A percentile compares a stretch with the other conserved stretches of the same genome.
phyloP scores from a whole-genome alignment of 2,329 filamentous ascomycete species.

The Epichloe bromicola region DNA sequence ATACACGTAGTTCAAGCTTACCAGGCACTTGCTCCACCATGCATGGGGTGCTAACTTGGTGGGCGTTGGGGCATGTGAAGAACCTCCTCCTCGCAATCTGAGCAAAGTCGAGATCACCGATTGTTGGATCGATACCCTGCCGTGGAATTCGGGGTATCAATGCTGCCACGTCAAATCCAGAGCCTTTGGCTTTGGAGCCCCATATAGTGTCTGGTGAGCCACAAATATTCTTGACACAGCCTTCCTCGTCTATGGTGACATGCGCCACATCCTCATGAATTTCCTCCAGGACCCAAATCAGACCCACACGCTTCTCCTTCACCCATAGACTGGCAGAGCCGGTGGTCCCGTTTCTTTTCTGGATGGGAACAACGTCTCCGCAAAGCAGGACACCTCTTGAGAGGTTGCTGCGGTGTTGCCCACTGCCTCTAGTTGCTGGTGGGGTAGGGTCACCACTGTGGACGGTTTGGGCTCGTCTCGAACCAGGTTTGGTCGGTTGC shows the following conservation, averaged over 20 bases:
- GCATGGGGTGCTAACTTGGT: constrained; percentile 70
- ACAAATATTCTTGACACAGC: constrained; percentile 52
- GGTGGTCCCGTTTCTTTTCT: constrained; percentile 83
- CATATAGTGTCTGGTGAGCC: constrained; percentile 82
- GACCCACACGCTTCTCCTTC: constrained; percentile 84
- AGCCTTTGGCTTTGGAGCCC: constrained; percentile 54
- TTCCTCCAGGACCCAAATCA: constrained; percentile 97
- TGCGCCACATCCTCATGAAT: constrained; percentile 87
- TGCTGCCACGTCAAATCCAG: constrained; percentile 61
- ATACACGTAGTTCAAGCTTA: constrained; percentile 64
- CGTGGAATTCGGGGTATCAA: constrained; percentile 75
- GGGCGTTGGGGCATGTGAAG: constrained; percentile 72
- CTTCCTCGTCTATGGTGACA: constrained; percentile 65
- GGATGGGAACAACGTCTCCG: constrained; percentile 95
- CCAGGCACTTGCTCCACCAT: constrained; percentile 62
- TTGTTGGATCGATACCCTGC: constrained; percentile 55
- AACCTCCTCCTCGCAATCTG: constrained; percentile 59
- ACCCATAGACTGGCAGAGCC: constrained; percentile 96
- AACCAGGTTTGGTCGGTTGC: constrained; percentile 37
- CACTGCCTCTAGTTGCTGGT: constrained; percentile 38
- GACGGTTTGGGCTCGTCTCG: constrained; percentile 50
- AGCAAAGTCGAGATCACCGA: constrained; percentile 65
- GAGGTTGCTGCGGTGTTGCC: constrained; percentile 58
- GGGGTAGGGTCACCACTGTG: constrained; percentile 42
- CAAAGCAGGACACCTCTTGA: constrained; percentile 85